Evolutionary conservation across 164 flowering plant genomes (phyloP).

Genomic region (Amborella trichopoda): DNA sequence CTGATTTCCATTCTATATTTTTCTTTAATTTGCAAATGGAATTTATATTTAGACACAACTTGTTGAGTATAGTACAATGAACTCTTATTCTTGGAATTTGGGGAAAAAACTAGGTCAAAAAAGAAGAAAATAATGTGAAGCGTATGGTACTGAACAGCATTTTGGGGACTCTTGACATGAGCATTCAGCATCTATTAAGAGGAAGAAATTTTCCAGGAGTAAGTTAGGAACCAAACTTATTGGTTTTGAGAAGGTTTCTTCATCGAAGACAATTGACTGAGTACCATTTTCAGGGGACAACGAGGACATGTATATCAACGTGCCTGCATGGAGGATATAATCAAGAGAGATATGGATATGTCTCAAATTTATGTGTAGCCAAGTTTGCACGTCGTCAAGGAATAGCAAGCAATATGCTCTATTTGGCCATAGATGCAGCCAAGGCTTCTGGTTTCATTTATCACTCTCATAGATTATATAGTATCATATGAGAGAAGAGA

Average conservation of each 20-base stretch:
- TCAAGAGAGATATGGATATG: conserved; percentile 46
- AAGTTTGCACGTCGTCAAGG: conserved; percentile 70
- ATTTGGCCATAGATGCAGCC: conserved; percentile 47
- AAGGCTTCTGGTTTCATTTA: conserved; percentile 29
- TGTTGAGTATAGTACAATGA: too few species aligned
- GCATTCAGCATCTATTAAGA: conserved; percentile 32
- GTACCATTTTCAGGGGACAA: too few species aligned
- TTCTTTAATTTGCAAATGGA: too few species aligned
- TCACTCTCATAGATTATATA: background rate
- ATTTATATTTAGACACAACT: too few species aligned
- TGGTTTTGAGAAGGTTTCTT: too few species aligned
- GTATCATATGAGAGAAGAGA: too few species aligned
- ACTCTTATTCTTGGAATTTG: too few species aligned
- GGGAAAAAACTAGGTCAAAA: conserved; percentile 40
- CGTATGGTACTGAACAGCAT: conserved; percentile 48
- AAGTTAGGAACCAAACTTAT: conserved; percentile 7
- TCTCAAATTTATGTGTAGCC: conserved; percentile 63
- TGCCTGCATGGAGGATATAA: conserved; percentile 13
- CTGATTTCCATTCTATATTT: too few species aligned
- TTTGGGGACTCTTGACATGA: conserved; percentile 72
- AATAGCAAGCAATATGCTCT: conserved; percentile 63
- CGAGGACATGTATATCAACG: background rate
- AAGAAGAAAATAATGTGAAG: conserved; percentile 29
- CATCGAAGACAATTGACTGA: too few species aligned
- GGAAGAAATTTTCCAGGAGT: conserved; percentile 79